Evolutionary conservation across 1,139 yeast genomes (phyloP), one percentile per base, ranked within the genome.

Genomic region (Cylindricascospora bacillispora): DNA sequence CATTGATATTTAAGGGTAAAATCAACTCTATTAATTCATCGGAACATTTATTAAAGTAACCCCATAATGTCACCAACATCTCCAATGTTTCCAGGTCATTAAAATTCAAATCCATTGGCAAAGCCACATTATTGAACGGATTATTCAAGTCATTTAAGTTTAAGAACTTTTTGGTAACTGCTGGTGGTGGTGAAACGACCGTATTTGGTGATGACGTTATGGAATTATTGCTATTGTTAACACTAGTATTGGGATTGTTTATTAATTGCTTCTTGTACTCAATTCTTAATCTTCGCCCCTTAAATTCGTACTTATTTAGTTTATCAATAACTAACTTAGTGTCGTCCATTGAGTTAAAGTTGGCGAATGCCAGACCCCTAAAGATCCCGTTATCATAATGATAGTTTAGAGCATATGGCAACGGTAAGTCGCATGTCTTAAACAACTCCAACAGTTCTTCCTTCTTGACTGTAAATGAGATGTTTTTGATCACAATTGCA

Each of bases 321-420:
- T 72, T 71, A 34, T 70, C 68, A 25, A 89, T 93, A 9, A 86
- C 97, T 45, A 74, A 61, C 3, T 89, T 74, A 3, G 98, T 86
- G 51, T 89, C 98, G 39, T 85, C 95, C 15, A 95, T 77, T 14
- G 93, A 79, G 20, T 95, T 80, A 58, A 89, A 89, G 55, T 89
- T 89, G 5, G 98, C 98, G 67, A 89, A 89, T 1, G 98, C 98
- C 47, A 89, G 67, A n/a, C 98, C 98, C 41, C 98, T 69, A 53
- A 89, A 89, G 3, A 89, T 95, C 10, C 98, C 98, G 55, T 85
- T 86, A 56, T 89, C 98, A 54, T 89, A 89, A 59, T 89, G 98
- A 59, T 89, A 89, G 57, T 89, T 89, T 60, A 89, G 89, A 2
- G 98, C 98, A 57, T 92, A 89, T 2, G 98, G 98, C 44, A 86